Base-by-base conservation (phyloP, 1,284 basidiomycete genomes). In the Meira nashicola region DNA sequence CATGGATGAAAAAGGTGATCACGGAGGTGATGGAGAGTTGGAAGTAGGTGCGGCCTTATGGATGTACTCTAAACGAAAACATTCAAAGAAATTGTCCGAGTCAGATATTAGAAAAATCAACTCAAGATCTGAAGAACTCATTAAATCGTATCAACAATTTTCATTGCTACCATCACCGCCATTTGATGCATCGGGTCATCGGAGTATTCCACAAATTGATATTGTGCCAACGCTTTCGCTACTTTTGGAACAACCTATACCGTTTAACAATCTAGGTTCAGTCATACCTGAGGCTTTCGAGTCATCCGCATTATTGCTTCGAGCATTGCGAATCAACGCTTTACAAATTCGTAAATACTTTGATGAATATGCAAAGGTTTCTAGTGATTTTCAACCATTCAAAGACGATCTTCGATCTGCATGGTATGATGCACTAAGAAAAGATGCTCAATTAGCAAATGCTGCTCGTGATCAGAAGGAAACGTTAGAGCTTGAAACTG, bases 1-100 rank as follows among this genome's bases (percentile, higher is more conserved):
- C 0, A 98, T 98, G 95, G 93, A 97, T 75, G 82, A 85, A 49
- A 85, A 88, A 38, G 95, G 95, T 8, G 94, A 99, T 70, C 94
- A 98, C 71, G 94, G 94, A 0, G 94, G 95, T 1, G 95, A 97
- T 73, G 87, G 87, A 0, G 82, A 84, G 14, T 84, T 89, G 23
- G 95, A 99, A 73, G 89, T 91, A 0, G 88, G 89, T 5, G 83
- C 91, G 1, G 92, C 84, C 0, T 79, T 95, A 28, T 98, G 94
- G 93, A 81, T 97, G 43, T 98, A 96, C 80, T 90, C 89, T n/a
- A 44, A 46, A 25, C 4, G 5, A 21, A 39, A 9, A 6, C 7
- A 41, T 17, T 14, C 6, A 15, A 17, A 33, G 5, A 17, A 17
- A 41, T 14, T 48, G 12, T 21, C 17, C 7, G 17, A 48, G 3